Base-by-base conservation (phyloP, 129 eudicot species). In the Mikania micrantha region DNA sequence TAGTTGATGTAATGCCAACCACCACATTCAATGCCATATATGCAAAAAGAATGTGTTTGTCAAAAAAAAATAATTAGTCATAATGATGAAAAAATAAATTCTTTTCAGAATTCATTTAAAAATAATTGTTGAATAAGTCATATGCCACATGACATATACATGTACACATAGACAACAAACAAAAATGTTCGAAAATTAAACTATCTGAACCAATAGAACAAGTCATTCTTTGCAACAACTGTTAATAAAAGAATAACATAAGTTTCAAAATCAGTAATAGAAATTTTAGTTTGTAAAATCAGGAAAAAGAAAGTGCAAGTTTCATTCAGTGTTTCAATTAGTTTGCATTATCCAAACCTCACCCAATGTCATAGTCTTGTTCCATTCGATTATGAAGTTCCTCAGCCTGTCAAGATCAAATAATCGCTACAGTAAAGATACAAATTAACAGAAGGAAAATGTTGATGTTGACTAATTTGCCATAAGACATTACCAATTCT, bases 321-420 rank as follows among this genome's bases (percentile, higher is more conserved):
- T 17, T 48, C 8, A 8, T 48, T 16, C 19, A 21, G 59, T 10
- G 4, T 31, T 21, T 21, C 16, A 8, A 17, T 25, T 27, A 48
- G 27, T 45, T 17, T 10, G 16, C 29, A 27, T 0, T 3, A 12
- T 12, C 60, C 21, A 31, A 27, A 36, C 71, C 91, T 82, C n/a
- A 86, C 94, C 96, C 96, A 39, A 83, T 83, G 42, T 89, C 96
- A 73, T 90, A 90, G 73, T 90, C 96, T 62, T 81, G 90, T 49
- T 89, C 96, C 87, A 86, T 79, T 65, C 72, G 64, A 73, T 82
- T 75, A 71, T 89, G 96, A 60, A 90, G 88, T 61, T 84, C 90
- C 79, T 86, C 95, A 42, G 90, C 96, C 95, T 90, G 84, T 57
- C 29, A 20, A 22, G 41, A 19, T 45, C 32, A 11, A 15, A 57